These are phyloP conservation scores for Emydomyces testavorans DNA, from an alignment of 2,329 filamentous ascomycete species.

Conservation along the genomic window DNA sequence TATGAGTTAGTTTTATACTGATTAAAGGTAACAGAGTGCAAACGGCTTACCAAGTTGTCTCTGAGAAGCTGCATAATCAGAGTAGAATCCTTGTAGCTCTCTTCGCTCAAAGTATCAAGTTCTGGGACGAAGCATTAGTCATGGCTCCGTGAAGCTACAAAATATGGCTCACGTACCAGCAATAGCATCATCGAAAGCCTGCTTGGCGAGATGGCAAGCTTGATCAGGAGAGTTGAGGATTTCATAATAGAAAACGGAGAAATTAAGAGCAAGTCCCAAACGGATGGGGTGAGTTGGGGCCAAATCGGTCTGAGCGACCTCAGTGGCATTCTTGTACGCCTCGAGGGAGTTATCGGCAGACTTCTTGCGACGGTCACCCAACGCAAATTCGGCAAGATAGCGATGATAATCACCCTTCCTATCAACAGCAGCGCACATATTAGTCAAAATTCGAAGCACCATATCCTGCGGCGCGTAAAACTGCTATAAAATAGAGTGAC, in stretches of 20 bases:
- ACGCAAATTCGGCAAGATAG: slow-evolving; percentile 93
- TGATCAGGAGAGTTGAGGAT: slow-evolving; percentile 97
- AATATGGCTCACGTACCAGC: slow-evolving; percentile 46
- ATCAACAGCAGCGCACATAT: slow-evolving; percentile 17
- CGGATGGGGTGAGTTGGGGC: slow-evolving; percentile 88
- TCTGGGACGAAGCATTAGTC: slow-evolving; percentile 43
- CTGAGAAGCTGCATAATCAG: slow-evolving; percentile 98
- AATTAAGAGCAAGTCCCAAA: slow-evolving; percentile 84
- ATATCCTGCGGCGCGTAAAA: not conserved
- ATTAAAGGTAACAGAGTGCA: not conserved
- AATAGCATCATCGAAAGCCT: slow-evolving; percentile 93
- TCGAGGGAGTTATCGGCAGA: slow-evolving; percentile 90
- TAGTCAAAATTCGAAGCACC: slow-evolving; percentile 1
- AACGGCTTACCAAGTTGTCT: slow-evolving; percentile 69
- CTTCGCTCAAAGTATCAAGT: slow-evolving; percentile 92
- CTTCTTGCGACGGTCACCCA: slow-evolving; percentile 87
- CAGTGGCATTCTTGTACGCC: slow-evolving; percentile 90
- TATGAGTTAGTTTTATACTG: not conserved
- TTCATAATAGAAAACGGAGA: slow-evolving; percentile 99
- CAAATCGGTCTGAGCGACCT: slow-evolving; percentile 79
- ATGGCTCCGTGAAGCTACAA: not conserved
- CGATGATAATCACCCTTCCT: slow-evolving; percentile 99
- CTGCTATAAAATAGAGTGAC: not conserved
- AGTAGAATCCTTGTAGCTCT: slow-evolving; percentile 98
- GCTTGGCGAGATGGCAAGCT: slow-evolving; percentile 94